Percentiles rank a stretch among this genome's conserved stretches.
These are phyloP conservation scores for Solanum okadae DNA, from an alignment of 257 asterid genomes.

Conservation along the genomic window DNA sequence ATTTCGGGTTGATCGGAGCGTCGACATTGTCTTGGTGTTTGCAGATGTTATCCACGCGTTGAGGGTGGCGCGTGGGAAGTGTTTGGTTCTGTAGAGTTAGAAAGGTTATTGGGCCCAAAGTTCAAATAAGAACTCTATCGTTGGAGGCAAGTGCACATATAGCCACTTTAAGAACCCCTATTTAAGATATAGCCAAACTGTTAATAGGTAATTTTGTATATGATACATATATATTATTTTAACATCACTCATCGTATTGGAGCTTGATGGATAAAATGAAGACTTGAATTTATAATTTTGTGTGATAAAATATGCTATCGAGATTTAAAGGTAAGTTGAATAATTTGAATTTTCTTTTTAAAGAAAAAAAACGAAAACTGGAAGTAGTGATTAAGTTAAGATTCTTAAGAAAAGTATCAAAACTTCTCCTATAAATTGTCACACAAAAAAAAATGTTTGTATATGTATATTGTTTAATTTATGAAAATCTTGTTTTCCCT, in stretches of 20 bases:
- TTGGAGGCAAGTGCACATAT: not conserved
- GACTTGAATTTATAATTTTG: not conserved
- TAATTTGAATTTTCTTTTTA: too few species aligned
- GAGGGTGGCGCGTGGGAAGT: conserved; percentile 21
- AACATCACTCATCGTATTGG: not conserved
- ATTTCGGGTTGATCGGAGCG: conserved; percentile 3
- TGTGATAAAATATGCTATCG: not conserved
- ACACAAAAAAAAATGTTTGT: too few species aligned
- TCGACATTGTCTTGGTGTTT: not conserved
- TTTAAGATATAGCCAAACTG: not conserved
- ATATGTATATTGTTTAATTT: too few species aligned
- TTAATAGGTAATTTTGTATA: not conserved
- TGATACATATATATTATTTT: too few species aligned
- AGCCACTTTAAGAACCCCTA: not conserved
- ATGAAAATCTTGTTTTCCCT: too few species aligned
- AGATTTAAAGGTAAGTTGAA: not conserved
- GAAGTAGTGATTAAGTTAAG: too few species aligned
- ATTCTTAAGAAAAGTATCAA: too few species aligned
- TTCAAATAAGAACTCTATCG: not conserved
- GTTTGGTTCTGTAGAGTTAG: not conserved
- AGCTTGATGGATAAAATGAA: not conserved
- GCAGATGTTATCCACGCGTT: conserved; percentile 1
- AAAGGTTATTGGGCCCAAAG: not conserved
- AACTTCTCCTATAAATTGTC: too few species aligned
- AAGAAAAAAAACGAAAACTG: too few species aligned